Evolutionary conservation across 129 eudicot species (phyloP).

Genomic region (Lonicera japonica): DNA sequence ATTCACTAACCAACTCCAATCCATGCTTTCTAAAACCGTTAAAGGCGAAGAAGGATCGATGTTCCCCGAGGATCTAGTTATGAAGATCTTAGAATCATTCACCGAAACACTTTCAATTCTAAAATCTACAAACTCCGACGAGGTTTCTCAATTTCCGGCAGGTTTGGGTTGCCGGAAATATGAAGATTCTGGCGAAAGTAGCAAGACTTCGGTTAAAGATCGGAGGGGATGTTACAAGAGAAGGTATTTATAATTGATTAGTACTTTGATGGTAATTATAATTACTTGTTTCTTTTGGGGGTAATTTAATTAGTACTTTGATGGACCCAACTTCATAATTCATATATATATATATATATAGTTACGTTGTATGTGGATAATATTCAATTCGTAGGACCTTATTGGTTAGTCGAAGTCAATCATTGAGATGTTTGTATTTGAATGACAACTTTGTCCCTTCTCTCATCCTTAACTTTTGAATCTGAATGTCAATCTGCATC

Average conservation of each 20-base stretch:
- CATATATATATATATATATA: too few species aligned
- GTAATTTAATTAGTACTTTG: not conserved
- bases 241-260: conserved; percentile 27
- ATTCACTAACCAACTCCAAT: conserved; percentile 26
- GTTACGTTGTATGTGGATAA: not conserved
- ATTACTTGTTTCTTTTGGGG: not conserved
- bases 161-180: conserved; percentile 13
- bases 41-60: conserved; percentile 8
- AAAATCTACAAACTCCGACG: conserved; percentile 2
- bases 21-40: conserved; percentile 9
- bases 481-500: too few species aligned
- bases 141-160: conserved; percentile 13
- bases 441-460: not conserved
- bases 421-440: not conserved
- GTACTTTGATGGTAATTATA: not conserved
- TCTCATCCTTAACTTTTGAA: not conserved
- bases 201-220: conserved; percentile 24
- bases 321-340: too few species aligned
- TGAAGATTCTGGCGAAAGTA: conserved; percentile 31
- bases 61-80: conserved; percentile 26
- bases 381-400: too few species aligned
- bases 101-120: conserved; percentile 29
- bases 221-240: conserved; percentile 64
- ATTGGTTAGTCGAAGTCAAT: not conserved
- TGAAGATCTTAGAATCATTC: conserved; percentile 30